phyloP scores from a whole-genome alignment of 441 rosid species.

The Pelargonium citronellum region DNA sequence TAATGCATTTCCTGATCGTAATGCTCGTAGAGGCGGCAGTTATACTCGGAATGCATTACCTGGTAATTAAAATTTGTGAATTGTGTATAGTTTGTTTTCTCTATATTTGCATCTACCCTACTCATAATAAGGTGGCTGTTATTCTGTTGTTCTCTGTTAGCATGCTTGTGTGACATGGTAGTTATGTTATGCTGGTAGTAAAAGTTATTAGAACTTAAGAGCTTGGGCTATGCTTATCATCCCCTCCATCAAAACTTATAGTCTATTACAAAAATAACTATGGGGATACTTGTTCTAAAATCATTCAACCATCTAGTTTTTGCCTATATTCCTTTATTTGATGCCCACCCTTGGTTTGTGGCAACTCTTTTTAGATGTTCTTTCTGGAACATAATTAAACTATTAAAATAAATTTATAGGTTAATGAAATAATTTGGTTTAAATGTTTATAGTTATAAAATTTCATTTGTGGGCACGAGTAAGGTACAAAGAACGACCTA shows the following conservation, averaged over 20 bases:
- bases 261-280: too few species aligned
- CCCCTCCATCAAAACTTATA: too few species aligned
- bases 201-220: too few species aligned
- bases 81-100: too few species aligned
- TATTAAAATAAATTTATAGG: background rate
- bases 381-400: background rate
- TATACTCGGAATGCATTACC: slow-evolving; percentile 38
- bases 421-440: background rate
- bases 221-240: too few species aligned
- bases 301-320: too few species aligned
- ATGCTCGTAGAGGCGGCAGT: slow-evolving; percentile 40
- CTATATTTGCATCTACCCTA: too few species aligned
- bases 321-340: background rate
- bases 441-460: background rate
- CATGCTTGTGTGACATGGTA: too few species aligned
- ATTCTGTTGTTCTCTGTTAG: too few species aligned
- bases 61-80: slow-evolving; percentile 26
- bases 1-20: slow-evolving; percentile 37
- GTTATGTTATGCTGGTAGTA: too few species aligned
- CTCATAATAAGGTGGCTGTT: too few species aligned
- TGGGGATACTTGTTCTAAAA: too few species aligned
- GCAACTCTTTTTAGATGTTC: background rate
- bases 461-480: background rate
- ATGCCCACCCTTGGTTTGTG: background rate
- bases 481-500: background rate